Base-by-base conservation (phyloP, 2,329 filamentous ascomycete species). In the Botrytis tulipae region DNA sequence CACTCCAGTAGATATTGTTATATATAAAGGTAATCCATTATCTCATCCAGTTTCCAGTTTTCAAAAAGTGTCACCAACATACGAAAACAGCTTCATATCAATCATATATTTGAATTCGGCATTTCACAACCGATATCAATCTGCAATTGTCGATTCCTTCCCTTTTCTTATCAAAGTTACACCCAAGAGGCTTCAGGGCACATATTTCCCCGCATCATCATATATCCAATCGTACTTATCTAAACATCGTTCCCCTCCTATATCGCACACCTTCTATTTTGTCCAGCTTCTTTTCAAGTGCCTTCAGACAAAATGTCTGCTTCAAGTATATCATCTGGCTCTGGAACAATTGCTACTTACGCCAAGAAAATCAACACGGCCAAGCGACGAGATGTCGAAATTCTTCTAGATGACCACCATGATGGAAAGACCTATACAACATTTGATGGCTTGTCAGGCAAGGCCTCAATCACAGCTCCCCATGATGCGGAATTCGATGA, bases 401-500 rank as follows among this genome's bases (percentile, higher is more conserved):
- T 81, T 48, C 46, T 75, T 37, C 48, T 81, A 32, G 76, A 81
- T 29, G 71, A 79, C 51, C 75, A 80, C 60, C 70, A 51, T 46
- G 76, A 78, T 14, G 76, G 74, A 22, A 80, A 79, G 51, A 71
- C 77, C 29, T 81, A 80, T 63, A 78, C 78, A 22, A 80, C 79
- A n/a, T 79, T 77, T 40, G 80, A 81, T 72, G 74, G 77, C 25
- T 48, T 81, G 7, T 77, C 76, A 10, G 80, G 80, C 57, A 75
- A 73, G 59, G 78, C 78, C 22, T 74, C 77, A 35, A 78, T 81
- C 74, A 79, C 77, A 42, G 76, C 78, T 44, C 76, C 79, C 37
- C 73, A 79, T 60, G 77, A 76, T 74, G 74, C 78, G 37, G 75
- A 76, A 72, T 81, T 81, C 74, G 79, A 80, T 61, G 78, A 80